Base-by-base conservation (phyloP, 2,329 filamentous ascomycete species). In the Microdochium paspali region DNA sequence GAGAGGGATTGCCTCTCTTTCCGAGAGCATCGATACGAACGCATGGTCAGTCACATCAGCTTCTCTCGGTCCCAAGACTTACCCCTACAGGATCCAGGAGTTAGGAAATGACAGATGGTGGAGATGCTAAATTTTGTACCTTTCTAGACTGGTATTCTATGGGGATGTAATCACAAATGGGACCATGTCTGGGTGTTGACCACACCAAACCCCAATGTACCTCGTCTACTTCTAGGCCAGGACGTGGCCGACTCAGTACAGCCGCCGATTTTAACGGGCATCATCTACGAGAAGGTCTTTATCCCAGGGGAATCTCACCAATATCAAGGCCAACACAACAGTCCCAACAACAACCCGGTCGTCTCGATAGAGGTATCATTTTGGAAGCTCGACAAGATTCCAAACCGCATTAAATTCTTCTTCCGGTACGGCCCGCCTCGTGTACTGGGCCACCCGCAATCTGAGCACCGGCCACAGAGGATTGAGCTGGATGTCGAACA, bases 101-200 rank as follows among this genome's bases (percentile, higher is more conserved):
- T n/a, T n/a, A n/a, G n/a, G n/a, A n/a, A n/a, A n/a, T n/a, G n/a
- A n/a, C n/a, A n/a, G n/a, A n/a, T n/a, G n/a, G n/a, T n/a, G n/a
- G n/a, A n/a, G n/a, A n/a, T n/a, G n/a, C n/a, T n/a, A n/a, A n/a
- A 7, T 35, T 15, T 6, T 15, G 15, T 35, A 12, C 6, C 15
- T 7, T 13, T 32, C 5, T 35, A 56, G 52, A 46, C 32, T 23
- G 51, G 46, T 4, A 51, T 58, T 30, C 13, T 52, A 7, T 58
- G 56, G 56, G 52, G 47, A 1, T 55, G 25, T 43, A 54, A 53
- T 31, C 42, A 52, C 26, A 32, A 53, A 48, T 53, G 49, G 50
- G 54, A 56, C 42, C 54, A 55, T 31, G 54, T 55, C 30, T 43
- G 53, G n/a, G 46, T 50, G 3, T 45, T 51, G 2, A 49, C 44